Evolutionary conservation across 805 yeast genomes (phyloP).

Genomic region (Starmerella floris): DNA sequence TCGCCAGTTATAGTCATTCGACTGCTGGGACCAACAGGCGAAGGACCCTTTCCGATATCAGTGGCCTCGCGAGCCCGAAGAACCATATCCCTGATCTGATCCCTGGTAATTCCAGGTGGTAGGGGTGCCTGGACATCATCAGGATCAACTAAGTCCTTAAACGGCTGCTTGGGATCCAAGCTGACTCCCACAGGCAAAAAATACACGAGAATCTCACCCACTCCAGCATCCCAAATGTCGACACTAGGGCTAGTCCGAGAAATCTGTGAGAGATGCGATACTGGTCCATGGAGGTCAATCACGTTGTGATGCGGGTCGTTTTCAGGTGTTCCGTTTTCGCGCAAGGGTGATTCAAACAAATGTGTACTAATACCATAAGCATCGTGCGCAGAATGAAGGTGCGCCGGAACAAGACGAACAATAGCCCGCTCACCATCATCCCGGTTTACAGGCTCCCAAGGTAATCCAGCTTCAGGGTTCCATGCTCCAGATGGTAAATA

Average conservation of each 20-base stretch:
- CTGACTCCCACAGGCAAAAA: not conserved
- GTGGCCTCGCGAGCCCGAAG: not conserved
- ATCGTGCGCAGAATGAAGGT: no score
- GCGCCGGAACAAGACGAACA: not conserved
- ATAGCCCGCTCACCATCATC: not conserved
- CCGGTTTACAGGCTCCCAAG: not conserved
- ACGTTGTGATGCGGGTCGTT: no score
- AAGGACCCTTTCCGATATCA: no score
- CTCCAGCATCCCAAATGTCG: no score
- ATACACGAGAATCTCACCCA: not conserved
- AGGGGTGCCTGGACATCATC: not conserved
- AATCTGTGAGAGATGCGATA: no score
- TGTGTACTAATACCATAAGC: no score
- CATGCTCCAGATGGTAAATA: not conserved
- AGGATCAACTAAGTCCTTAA: not conserved
- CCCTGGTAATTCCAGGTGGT: not conserved
- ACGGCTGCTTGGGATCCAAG: not conserved
- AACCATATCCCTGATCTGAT: not conserved
- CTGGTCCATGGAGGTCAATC: no score
- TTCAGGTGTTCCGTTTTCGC: no score
- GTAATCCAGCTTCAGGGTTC: not conserved
- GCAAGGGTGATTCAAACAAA: no score
- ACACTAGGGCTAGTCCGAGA: no score
- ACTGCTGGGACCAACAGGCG: no score
- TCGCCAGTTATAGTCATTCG: no score